Percentiles rank a stretch among this genome's conserved stretches.
These are phyloP conservation scores for Mycena olivaceomarginata DNA, from an alignment of 768 basidiomycete genomes.

Conservation along the genomic window DNA sequence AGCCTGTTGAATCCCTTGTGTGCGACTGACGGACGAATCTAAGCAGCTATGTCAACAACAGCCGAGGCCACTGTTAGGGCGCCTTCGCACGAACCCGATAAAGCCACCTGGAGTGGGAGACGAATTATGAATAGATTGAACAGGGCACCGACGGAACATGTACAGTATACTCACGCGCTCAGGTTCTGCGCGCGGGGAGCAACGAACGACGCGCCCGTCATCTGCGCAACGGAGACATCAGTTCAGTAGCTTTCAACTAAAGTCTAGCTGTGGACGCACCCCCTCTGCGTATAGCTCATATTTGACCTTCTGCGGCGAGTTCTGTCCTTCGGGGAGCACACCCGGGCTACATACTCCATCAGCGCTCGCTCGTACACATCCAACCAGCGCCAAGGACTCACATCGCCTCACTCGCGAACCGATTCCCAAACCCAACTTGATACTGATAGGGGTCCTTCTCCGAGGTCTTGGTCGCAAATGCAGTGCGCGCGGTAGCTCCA, in stretches of 20 bases:
- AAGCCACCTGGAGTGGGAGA: slow-evolving; percentile 65
- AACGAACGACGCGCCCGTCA: slow-evolving; percentile 78
- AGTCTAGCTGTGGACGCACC: slow-evolving; percentile 56
- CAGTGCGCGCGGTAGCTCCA: slow-evolving; percentile 62
- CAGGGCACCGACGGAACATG: not conserved
- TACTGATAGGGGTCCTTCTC: slow-evolving; percentile 74
- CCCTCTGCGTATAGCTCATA: slow-evolving; percentile 79
- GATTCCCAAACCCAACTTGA: slow-evolving; percentile 76
- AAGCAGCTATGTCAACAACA: not conserved
- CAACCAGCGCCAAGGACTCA: slow-evolving; percentile 51
- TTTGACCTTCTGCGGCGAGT: slow-evolving; percentile 77
- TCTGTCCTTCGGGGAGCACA: slow-evolving; percentile 75
- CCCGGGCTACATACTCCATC: slow-evolving; percentile 63
- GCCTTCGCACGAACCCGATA: slow-evolving; percentile 62
- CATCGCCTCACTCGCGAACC: slow-evolving; percentile 75
- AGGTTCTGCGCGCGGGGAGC: slow-evolving; percentile 74
- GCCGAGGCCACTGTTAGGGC: not conserved
- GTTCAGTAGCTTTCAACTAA: not conserved
- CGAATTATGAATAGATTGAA: not conserved
- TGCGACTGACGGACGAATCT: slow-evolving; percentile 79
- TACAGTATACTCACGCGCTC: slow-evolving; percentile 69
- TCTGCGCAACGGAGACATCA: slow-evolving; percentile 53
- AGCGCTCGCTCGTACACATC: not conserved
- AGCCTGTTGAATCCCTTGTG: slow-evolving; percentile 77
- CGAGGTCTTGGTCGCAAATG: slow-evolving; percentile 60